Conservation (phyloP, 1,284 basidiomycete genomes). For the Cryptococcus amylolentus region DNA sequence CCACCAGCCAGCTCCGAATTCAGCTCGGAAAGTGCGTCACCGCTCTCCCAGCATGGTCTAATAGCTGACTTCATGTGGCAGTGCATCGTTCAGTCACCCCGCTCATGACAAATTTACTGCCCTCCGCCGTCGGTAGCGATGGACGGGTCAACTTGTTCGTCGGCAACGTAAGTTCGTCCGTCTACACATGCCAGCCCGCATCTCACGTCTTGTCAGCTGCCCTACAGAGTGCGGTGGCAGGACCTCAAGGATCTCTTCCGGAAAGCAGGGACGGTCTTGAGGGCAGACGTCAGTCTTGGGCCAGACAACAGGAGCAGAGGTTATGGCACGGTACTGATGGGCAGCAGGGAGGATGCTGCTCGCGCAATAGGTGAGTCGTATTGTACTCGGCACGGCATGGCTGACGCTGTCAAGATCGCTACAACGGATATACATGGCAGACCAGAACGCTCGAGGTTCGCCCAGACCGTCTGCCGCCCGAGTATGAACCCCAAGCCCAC, state of each 20-base stretch:
- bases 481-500: conserved; percentile 55
- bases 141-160: conserved; percentile 87
- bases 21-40: conserved; percentile 25
- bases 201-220: conserved; percentile 58
- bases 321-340: conserved; percentile 88
- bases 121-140: conserved; percentile 55
- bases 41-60: not conserved
- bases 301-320: conserved; percentile 89
- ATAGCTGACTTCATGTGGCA: conserved; percentile 5
- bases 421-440: conserved; percentile 89
- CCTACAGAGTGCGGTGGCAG: conserved; percentile 91
- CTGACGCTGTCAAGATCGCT: conserved; percentile 52
- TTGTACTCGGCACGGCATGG: not conserved
- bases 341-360: conserved; percentile 85
- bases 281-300: conserved; percentile 88
- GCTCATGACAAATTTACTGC: conserved; percentile 49
- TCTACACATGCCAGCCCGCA: conserved; percentile 2
- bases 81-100: conserved; percentile 40
- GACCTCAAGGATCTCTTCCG: conserved; percentile 97
- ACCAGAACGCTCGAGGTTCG: conserved; percentile 83
- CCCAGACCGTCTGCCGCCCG: conserved; percentile 67
- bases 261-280: conserved; percentile 86
- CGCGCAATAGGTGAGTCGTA: conserved; percentile 61
- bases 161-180: conserved; percentile 64
- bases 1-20: conserved; percentile 30